phyloP scores from a whole-genome alignment of 306 rosid species.

The Rubus parviflorus region DNA sequence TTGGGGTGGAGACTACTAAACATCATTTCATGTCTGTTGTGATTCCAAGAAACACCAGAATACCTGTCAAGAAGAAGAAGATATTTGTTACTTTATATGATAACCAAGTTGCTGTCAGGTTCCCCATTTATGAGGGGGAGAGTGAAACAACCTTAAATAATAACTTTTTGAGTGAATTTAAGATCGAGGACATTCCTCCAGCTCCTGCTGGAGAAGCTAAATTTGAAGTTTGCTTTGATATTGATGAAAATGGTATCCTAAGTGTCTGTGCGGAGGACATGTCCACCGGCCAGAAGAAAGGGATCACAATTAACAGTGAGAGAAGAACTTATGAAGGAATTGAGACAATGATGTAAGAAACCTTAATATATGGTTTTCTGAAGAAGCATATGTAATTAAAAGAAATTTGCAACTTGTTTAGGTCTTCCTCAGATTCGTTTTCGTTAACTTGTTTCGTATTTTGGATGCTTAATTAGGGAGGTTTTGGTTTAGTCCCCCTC shows the following conservation, averaged over 20 bases:
- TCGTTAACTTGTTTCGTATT: too few species aligned
- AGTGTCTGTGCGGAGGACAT: background rate
- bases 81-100: background rate
- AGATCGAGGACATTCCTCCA: background rate
- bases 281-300: background rate
- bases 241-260: background rate
- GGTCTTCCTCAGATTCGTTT: too few species aligned
- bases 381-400: background rate
- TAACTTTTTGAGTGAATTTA: background rate
- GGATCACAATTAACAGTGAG: background rate
- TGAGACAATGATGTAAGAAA: background rate
- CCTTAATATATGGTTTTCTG: background rate
- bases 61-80: background rate
- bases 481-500: too few species aligned
- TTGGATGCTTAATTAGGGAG: too few species aligned
- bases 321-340: background rate
- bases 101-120: background rate
- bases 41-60: background rate
- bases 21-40: background rate
- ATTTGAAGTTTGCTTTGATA: background rate
- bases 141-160: background rate
- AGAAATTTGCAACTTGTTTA: too few species aligned
- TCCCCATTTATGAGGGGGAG: conserved; percentile 7
- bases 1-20: background rate
- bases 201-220: background rate